Evolutionary conservation across 208 protist genomes (phyloP).

Genomic region (Leishmania arabica): DNA sequence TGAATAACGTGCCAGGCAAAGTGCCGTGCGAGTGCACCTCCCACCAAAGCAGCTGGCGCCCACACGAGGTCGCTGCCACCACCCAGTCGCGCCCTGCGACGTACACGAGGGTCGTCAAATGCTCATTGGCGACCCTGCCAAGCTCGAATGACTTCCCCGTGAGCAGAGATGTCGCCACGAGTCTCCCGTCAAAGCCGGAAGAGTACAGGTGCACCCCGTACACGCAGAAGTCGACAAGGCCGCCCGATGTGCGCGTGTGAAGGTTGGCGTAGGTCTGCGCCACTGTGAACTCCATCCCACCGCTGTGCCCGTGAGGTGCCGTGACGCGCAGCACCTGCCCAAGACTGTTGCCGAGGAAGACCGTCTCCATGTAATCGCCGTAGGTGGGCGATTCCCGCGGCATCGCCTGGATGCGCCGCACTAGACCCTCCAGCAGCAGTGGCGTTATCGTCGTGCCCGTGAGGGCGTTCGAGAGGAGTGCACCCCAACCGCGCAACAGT

Average conservation of each 20-base stretch:
- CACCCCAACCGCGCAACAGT: conserved; percentile 52
- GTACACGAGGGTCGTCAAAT: conserved; percentile 29
- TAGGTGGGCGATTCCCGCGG: conserved; percentile 42
- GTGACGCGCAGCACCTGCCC: conserved; percentile 51
- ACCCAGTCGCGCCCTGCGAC: conserved; percentile 17
- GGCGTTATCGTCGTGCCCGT: conserved; percentile 34
- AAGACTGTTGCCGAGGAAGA: conserved; percentile 61
- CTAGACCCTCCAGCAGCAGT: conserved; percentile 37
- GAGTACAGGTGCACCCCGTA: conserved; percentile 50
- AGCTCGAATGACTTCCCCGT: conserved; percentile 34
- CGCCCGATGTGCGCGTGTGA: conserved; percentile 51
- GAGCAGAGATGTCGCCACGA: conserved; percentile 47
- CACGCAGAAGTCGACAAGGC: conserved; percentile 70
- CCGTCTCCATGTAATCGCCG: conserved; percentile 21
- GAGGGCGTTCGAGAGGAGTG: conserved; percentile 30
- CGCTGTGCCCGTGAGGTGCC: conserved; percentile 33
- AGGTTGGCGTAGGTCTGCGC: conserved; percentile 37
- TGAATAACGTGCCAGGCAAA: conserved; percentile 40
- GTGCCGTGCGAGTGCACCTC: conserved; percentile 47
- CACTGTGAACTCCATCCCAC: conserved; percentile 33
- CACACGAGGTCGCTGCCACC: conserved; percentile 37
- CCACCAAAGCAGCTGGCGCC: conserved; percentile 51
- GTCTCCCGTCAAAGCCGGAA: conserved; percentile 60
- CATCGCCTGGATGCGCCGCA: conserved; percentile 41
- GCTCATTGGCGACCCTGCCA: conserved; percentile 15